Evolutionary conservation across 768 basidiomycete genomes (phyloP).

Genomic region (Daedaleopsis nitida): DNA sequence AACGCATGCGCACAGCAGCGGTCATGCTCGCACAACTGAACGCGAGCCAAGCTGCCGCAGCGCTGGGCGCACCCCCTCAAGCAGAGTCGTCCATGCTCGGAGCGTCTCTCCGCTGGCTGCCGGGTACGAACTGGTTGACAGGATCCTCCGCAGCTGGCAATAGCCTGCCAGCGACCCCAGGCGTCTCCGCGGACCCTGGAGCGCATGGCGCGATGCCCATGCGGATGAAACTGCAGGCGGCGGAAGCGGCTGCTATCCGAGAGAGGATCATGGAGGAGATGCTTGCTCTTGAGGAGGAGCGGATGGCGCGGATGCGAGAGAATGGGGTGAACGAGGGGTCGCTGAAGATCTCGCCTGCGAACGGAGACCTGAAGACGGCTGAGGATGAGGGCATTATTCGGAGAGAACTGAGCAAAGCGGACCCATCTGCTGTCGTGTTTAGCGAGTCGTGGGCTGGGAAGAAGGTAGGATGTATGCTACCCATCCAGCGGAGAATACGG

Average conservation of each 20-base stretch:
- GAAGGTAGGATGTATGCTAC: constrained; percentile 53
- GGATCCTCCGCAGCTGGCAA: constrained; percentile 20
- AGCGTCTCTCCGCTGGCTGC: constrained; percentile 31
- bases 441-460: constrained; percentile 94
- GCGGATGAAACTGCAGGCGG: constrained; percentile 74
- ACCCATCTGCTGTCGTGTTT: constrained; percentile 95
- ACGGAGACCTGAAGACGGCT: constrained; percentile 58
- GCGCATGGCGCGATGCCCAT: constrained; percentile 13
- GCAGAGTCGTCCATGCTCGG: constrained; percentile 20
- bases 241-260: constrained; percentile 88
- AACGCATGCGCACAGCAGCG: constrained; percentile 97
- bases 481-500: not conserved
- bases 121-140: constrained; percentile 31
- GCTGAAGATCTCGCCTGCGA: constrained; percentile 48
- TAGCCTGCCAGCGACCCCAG: constrained; percentile 11
- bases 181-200: constrained; percentile 1
- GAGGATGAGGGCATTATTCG: constrained; percentile 96
- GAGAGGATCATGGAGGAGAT: constrained; percentile 99
- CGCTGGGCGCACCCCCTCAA: constrained; percentile 26
- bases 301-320: constrained; percentile 90
- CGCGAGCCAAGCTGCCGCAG: constrained; percentile 68
- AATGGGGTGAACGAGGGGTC: constrained; percentile 67
- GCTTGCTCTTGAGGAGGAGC: constrained; percentile 93
- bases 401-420: constrained; percentile 89
- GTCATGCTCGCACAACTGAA: constrained; percentile 98